phyloP scores from a whole-genome alignment of 306 rosid species.

The Acacia confusa region DNA sequence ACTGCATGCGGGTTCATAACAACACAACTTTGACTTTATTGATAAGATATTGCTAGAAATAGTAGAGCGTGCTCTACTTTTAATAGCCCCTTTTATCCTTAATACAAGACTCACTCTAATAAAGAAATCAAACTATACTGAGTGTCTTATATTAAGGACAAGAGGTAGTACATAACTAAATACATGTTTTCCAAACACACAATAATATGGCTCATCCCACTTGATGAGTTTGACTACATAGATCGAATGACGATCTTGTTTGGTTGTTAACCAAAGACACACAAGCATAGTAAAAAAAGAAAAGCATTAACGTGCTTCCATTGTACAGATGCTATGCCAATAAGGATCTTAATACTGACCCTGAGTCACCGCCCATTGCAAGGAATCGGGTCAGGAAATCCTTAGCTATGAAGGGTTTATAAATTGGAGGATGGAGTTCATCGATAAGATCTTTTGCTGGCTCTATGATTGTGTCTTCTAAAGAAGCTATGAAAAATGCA shows the following conservation, averaged over 20 bases:
- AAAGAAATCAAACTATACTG: too few species aligned
- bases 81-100: neutral
- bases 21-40: neutral
- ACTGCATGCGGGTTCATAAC: neutral
- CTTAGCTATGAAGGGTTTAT: neutral
- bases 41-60: neutral
- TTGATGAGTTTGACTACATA: too few species aligned
- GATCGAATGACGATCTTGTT: too few species aligned
- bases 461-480: conserved; percentile 37
- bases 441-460: conserved; percentile 49
- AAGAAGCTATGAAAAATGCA: conserved; percentile 41
- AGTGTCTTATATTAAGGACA: too few species aligned
- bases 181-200: neutral
- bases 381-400: neutral
- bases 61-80: neutral
- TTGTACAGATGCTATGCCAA: neutral
- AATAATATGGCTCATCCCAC: neutral
- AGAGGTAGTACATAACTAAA: too few species aligned
- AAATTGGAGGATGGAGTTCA: conserved; percentile 42
- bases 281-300: neutral
- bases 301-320: neutral
- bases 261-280: neutral
- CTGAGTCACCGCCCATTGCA: neutral
- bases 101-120: too few species aligned
- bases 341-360: neutral